These are phyloP conservation scores for Pyrrhoderma lamaoense DNA, from an alignment of 1,284 basidiomycete genomes.

Conservation along the genomic window DNA sequence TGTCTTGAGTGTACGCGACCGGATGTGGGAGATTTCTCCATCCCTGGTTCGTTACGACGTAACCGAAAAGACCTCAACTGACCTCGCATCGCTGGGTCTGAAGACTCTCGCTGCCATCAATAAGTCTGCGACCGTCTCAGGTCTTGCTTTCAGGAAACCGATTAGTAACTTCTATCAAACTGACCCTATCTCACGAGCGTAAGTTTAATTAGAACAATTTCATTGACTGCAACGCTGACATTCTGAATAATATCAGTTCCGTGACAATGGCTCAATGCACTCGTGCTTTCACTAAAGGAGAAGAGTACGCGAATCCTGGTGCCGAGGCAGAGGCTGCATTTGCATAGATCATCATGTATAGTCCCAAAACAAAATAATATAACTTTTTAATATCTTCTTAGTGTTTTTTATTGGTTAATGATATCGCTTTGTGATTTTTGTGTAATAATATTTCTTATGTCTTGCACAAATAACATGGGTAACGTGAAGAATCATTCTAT, in stretches of 20 bases:
- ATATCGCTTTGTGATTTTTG: too few species aligned
- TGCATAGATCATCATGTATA: slow-evolving; percentile 29
- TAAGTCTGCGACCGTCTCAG: slow-evolving; percentile 49
- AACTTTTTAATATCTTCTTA: neutral
- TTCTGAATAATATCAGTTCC: slow-evolving; percentile 40
- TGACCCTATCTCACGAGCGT: slow-evolving; percentile 82
- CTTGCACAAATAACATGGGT: too few species aligned
- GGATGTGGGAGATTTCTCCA: slow-evolving; percentile 97
- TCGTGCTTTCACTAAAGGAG: slow-evolving; percentile 64
- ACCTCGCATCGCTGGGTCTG: slow-evolving; percentile 67
- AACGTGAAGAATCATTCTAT: too few species aligned
- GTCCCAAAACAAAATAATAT: slow-evolving; percentile 13
- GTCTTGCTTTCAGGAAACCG: slow-evolving; percentile 68
- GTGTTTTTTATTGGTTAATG: too few species aligned
- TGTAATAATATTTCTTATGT: too few species aligned
- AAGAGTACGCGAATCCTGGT: slow-evolving; percentile 38
- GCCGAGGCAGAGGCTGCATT: slow-evolving; percentile 37
- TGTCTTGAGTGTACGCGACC: slow-evolving; percentile 78
- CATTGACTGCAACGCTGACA: neutral
- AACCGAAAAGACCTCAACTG: slow-evolving; percentile 71
- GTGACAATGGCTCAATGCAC: slow-evolving; percentile 86
- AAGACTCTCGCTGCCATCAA: slow-evolving; percentile 49
- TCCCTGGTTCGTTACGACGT: slow-evolving; percentile 84
- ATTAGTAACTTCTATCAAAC: slow-evolving; percentile 97
- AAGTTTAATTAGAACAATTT: slow-evolving; percentile 30